A percentile compares a stretch with the other conserved stretches of the same genome.
These are phyloP conservation scores for Iris pallida DNA, from an alignment of 116 monocot species.

Conservation along the genomic window DNA sequence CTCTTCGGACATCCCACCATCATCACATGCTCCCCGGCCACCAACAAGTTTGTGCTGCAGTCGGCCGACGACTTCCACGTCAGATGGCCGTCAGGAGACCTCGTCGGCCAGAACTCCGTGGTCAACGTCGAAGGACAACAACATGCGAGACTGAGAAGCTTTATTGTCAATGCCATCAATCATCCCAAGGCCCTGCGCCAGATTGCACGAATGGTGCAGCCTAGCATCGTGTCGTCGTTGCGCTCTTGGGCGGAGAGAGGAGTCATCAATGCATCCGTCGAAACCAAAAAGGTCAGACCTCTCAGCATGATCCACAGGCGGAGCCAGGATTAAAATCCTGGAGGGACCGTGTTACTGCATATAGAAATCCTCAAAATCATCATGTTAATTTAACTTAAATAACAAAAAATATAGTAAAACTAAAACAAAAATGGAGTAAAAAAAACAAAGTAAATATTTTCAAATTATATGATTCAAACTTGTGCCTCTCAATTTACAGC, in stretches of 20 bases:
- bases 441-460: too few relatives aligned
- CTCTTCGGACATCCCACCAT: constrained; percentile 12
- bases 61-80: neutral
- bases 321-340: too few relatives aligned
- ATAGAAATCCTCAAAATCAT: too few relatives aligned
- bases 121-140: constrained; percentile 11
- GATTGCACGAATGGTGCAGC: constrained; percentile 10
- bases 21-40: constrained; percentile 21
- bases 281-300: constrained; percentile 14
- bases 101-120: constrained; percentile 1
- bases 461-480: too few relatives aligned
- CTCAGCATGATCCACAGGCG: too few relatives aligned
- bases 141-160: constrained; percentile 9
- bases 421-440: too few relatives aligned
- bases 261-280: constrained; percentile 11
- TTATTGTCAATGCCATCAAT: constrained; percentile 13
- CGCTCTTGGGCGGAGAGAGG: constrained; percentile 20
- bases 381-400: too few relatives aligned
- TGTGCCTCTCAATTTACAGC: too few relatives aligned
- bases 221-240: constrained; percentile 5
- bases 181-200: neutral
- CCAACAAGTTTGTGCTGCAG: constrained; percentile 18
- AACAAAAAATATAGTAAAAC: too few relatives aligned
- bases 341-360: too few relatives aligned
- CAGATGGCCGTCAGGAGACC: constrained; percentile 5